These are phyloP conservation scores for Firmiana major DNA, from an alignment of 345 rosid genomes.

Conservation along the genomic window DNA sequence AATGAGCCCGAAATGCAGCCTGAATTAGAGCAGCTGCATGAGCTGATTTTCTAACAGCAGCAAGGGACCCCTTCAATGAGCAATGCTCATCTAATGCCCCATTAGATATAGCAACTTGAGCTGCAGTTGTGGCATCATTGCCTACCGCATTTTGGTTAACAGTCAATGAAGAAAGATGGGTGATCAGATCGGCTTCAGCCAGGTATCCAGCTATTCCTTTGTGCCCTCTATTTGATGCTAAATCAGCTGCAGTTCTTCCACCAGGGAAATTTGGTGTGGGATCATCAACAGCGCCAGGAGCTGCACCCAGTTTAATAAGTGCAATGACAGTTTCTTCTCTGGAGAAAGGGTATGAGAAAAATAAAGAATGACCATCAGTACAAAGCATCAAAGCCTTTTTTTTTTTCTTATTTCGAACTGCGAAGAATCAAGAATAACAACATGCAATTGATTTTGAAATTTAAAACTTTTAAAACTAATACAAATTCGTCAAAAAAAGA, in stretches of 20 bases:
- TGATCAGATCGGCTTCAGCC: constrained; percentile 51
- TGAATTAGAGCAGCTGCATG: constrained; percentile 65
- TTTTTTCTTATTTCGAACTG: too few species aligned
- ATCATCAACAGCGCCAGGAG: constrained; percentile 58
- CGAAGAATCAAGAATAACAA: not conserved
- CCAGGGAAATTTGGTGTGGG: constrained; percentile 57
- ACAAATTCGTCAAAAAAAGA: not conserved
- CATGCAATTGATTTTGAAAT: not conserved
- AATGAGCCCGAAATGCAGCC: constrained; percentile 38
- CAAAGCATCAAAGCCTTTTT: too few species aligned
- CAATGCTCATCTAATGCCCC: constrained; percentile 28
- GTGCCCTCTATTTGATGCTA: constrained; percentile 59
- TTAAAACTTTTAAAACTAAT: not conserved
- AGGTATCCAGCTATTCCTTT: constrained; percentile 67
- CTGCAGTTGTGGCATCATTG: constrained; percentile 17
- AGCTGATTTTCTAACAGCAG: constrained; percentile 60
- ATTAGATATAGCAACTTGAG: constrained; percentile 15
- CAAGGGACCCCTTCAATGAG: constrained; percentile 53
- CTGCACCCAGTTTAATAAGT: constrained; percentile 50
- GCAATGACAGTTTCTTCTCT: constrained; percentile 59
- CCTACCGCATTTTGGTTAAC: constrained; percentile 20
- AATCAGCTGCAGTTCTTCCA: constrained; percentile 59
- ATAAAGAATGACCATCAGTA: not conserved
- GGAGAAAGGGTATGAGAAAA: constrained; percentile 7
- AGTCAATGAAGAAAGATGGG: constrained; percentile 41